Evolutionary conservation across 345 rosid genomes (phyloP), one percentile per base, ranked within the genome.

Genomic region (Salix viminalis): DNA sequence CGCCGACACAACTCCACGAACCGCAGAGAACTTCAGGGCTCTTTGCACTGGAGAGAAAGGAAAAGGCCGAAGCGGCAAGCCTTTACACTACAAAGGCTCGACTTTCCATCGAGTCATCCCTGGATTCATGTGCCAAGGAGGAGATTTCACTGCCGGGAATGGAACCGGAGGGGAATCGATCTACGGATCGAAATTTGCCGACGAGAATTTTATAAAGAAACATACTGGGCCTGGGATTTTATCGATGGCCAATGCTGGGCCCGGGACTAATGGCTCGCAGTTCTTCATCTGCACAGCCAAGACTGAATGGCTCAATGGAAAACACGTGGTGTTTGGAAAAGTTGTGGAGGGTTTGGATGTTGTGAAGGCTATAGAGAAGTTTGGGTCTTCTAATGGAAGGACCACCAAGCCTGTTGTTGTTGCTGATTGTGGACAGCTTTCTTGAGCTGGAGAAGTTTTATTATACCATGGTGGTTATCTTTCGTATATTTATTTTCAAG

Each of bases 121-220:
- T 0, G 81, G 84, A 0, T 93, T 93, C 87, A 90, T 93, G 95
- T 90, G 97, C 72, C 98, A 90, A 76, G 98, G 98, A 5, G 97
- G 97, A 1, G 98, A 92, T 28, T 92, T 90, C 86, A 92, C 95
- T 0, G 91, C 88, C 23, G 92, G 94, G 10, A 89, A 94, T 72
- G 98, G 97, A 3, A 90, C 91, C 7, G 94, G 96, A 23, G 97
- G 97, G 0, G 98, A 94, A 65, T 92, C 98, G 0, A 92, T 94
- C 83, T 94, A 94, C 69, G 96, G 97, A 1, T 4, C 69, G 0
- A 94, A 88, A 83, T 90, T 94, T 69, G 86, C 83, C 1, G 97
- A 94, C 28, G 98, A 93, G 90, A 85, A 91, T 80, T 93, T 93
- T 87, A 41, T 67, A 23, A 87, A 83, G 90, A 91, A 91, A 89